Conservation (phyloP, 2,329 filamentous ascomycete genomes). For the Colletotrichum graminicola region DNA sequence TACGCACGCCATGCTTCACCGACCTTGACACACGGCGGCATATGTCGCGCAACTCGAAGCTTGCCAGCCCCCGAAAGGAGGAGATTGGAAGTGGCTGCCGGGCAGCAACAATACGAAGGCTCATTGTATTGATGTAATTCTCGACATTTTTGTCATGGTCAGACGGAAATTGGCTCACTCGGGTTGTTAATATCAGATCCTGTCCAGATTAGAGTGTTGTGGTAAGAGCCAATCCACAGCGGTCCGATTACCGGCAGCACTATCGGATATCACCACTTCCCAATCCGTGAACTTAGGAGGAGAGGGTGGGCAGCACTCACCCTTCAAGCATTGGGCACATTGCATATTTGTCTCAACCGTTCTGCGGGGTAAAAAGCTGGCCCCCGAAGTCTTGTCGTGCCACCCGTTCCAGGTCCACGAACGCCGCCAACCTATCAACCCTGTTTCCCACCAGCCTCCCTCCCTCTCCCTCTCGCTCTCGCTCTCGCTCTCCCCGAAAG, state of each 20-base stretch:
- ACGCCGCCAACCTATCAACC: slow-evolving; percentile 18
- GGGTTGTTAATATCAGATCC: slow-evolving; percentile 16
- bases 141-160: background rate
- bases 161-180: slow-evolving; percentile 4
- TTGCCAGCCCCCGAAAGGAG: background rate
- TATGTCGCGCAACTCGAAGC: slow-evolving; percentile 32
- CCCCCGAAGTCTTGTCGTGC: slow-evolving; percentile 25
- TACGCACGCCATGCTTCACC: slow-evolving; percentile 32
- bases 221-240: slow-evolving; percentile 18
- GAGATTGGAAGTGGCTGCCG: background rate
- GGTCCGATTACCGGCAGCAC: slow-evolving; percentile 30
- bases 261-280: slow-evolving; percentile 31
- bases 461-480: slow-evolving; percentile 9
- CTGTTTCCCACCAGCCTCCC: slow-evolving; percentile 24
- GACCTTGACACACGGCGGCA: slow-evolving; percentile 25
- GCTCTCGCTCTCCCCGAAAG: slow-evolving; percentile 10
- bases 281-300: slow-evolving; percentile 9
- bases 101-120: background rate
- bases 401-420: slow-evolving; percentile 23
- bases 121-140: background rate
- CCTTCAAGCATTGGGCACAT: slow-evolving; percentile 8
- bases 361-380: slow-evolving; percentile 39
- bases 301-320: slow-evolving; percentile 15
- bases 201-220: slow-evolving; percentile 17
- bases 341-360: slow-evolving; percentile 31